Evolutionary conservation across 2,329 filamentous ascomycete genomes (phyloP).

Genomic region (Diplodia seriata): DNA sequence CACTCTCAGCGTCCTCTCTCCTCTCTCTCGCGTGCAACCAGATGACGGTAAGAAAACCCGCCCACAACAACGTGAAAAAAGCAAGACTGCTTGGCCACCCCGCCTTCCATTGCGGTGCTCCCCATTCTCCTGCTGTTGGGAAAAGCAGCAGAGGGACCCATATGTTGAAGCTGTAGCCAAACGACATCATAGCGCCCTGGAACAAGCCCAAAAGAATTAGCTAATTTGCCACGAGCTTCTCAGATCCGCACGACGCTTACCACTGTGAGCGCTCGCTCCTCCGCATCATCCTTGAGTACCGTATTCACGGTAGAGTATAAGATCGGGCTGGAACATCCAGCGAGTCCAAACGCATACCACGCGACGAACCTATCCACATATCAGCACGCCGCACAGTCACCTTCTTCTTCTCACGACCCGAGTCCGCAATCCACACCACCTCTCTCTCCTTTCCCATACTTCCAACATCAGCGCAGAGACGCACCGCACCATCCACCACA

Average conservation of each 20-base stretch:
- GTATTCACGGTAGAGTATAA: slow-evolving; percentile 55
- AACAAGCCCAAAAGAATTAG: slow-evolving; percentile 1
- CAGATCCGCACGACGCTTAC: slow-evolving; percentile 35
- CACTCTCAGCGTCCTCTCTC: not conserved
- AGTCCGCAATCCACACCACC: not conserved
- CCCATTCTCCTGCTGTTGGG: slow-evolving; percentile 51
- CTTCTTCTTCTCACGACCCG: not conserved
- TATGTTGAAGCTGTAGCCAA: slow-evolving; percentile 56
- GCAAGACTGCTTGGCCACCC: slow-evolving; percentile 58
- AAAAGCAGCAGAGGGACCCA: slow-evolving; percentile 55
- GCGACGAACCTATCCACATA: slow-evolving; percentile 46
- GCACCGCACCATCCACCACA: not conserved
- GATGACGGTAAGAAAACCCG: slow-evolving; percentile 44
- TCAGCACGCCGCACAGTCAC: not conserved
- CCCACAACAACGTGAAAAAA: slow-evolving; percentile 56
- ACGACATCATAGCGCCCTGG: slow-evolving; percentile 56
- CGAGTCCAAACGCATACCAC: slow-evolving; percentile 52
- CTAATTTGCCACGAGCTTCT: not conserved
- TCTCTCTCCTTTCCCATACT: not conserved
- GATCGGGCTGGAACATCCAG: slow-evolving; percentile 52
- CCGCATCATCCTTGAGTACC: slow-evolving; percentile 48
- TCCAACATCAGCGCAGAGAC: not conserved
- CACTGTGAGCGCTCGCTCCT: slow-evolving; percentile 52
- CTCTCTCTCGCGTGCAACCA: slow-evolving; percentile 19
- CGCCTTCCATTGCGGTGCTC: slow-evolving; percentile 57